Evolutionary conservation across 2,329 filamentous ascomycete species (phyloP).

Genomic region (Aspergillus eucalypticola): DNA sequence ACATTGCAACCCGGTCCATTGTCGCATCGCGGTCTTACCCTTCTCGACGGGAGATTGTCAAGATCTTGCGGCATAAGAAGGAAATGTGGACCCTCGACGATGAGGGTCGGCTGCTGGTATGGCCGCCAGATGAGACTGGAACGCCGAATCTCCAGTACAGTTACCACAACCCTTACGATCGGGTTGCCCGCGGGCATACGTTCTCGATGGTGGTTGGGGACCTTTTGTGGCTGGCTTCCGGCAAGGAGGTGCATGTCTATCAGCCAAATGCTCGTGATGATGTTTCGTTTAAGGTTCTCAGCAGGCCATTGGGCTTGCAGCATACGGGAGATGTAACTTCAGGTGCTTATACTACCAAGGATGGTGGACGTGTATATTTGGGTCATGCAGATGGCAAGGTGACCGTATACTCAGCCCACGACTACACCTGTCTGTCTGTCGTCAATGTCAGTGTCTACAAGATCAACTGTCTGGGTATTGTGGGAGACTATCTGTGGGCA

Average conservation of each 20-base stretch:
- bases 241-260: slow-evolving; percentile 85
- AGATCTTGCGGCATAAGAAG: slow-evolving; percentile 81
- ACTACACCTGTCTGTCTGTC: slow-evolving; percentile 75
- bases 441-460: slow-evolving; percentile 92
- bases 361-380: slow-evolving; percentile 80
- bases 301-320: slow-evolving; percentile 68
- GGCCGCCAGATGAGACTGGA: slow-evolving; percentile 74
- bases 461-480: slow-evolving; percentile 81
- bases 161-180: slow-evolving; percentile 68
- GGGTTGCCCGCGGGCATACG: slow-evolving; percentile 76
- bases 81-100: slow-evolving; percentile 96
- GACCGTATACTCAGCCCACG: slow-evolving; percentile 79
- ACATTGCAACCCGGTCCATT: slow-evolving; percentile 72
- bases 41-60: slow-evolving; percentile 74
- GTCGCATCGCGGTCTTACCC: slow-evolving; percentile 72
- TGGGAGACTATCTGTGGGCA: slow-evolving; percentile 84
- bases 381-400: slow-evolving; percentile 93
- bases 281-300: slow-evolving; percentile 71
- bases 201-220: slow-evolving; percentile 87
- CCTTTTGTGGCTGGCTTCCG: slow-evolving; percentile 82
- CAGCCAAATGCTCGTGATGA: slow-evolving; percentile 69
- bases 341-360: slow-evolving; percentile 71
- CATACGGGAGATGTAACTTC: slow-evolving; percentile 85
- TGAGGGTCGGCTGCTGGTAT: slow-evolving; percentile 80
- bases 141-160: slow-evolving; percentile 72